phyloP scores from a whole-genome alignment of 2,329 filamentous ascomycete genomes.

The Neophaeococcomyces mojaviensis region DNA sequence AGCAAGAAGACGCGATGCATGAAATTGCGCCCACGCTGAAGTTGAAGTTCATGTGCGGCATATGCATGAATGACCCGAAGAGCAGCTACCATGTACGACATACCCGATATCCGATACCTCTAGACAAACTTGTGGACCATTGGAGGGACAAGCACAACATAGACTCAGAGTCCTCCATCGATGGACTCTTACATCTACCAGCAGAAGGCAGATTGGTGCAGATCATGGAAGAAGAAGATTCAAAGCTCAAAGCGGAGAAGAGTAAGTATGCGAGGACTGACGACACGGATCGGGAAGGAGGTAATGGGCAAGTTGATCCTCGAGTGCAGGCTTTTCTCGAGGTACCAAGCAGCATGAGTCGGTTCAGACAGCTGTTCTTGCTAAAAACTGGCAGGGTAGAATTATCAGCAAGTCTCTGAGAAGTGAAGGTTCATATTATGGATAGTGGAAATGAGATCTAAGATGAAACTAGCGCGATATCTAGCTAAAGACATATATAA shows the following conservation, averaged over 20 bases:
- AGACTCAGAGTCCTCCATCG: slow-evolving; percentile 6
- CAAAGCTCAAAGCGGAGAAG: slow-evolving; percentile 4
- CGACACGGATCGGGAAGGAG: neutral
- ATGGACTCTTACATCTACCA: slow-evolving; percentile 18
- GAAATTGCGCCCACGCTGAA: slow-evolving; percentile 7
- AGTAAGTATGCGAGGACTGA: neutral
- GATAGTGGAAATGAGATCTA: no score
- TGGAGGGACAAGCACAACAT: slow-evolving; percentile 17
- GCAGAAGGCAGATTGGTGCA: slow-evolving; percentile 17
- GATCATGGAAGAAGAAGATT: slow-evolving; percentile 14
- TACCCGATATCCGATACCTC: slow-evolving; percentile 4
- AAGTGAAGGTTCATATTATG: no score
- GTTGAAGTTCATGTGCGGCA: slow-evolving; percentile 18
- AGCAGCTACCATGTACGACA: slow-evolving; percentile 9
- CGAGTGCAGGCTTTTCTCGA: neutral
- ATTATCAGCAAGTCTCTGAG: no score
- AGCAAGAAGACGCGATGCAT: slow-evolving; percentile 12
- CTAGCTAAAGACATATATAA: no score
- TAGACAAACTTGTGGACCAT: slow-evolving; percentile 15
- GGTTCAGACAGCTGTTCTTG: no score
- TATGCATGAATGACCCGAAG: slow-evolving; percentile 14
- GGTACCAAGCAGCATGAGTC: neutral
- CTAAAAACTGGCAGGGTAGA: no score
- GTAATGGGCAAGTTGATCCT: neutral
- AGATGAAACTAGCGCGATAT: no score